These are phyloP conservation scores for Neoboletus magnificus DNA, from an alignment of 768 basidiomycete species.

Conservation along the genomic window DNA sequence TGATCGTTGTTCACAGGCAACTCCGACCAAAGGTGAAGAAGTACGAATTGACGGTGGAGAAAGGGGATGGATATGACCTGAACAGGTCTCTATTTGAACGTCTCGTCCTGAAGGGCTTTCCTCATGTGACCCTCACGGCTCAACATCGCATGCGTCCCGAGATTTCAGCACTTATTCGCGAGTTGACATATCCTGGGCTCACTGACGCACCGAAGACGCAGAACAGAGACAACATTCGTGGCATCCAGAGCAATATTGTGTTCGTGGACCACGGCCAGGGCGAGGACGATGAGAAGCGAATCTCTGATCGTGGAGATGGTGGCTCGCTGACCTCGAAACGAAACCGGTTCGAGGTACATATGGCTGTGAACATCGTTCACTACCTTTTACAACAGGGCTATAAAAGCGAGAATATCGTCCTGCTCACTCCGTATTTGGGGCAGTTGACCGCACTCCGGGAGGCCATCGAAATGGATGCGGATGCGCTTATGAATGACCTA, in stretches of 20 bases:
- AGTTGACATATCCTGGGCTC: conserved; percentile 64
- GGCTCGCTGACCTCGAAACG: conserved; percentile 55
- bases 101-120: conserved; percentile 58
- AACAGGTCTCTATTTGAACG: conserved; percentile 70
- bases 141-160: conserved; percentile 79
- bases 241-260: conserved; percentile 54
- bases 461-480: conserved; percentile 43
- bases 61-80: conserved; percentile 62
- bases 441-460: conserved; percentile 53
- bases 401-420: conserved; percentile 53
- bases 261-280: conserved; percentile 56
- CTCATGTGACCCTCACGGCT: conserved; percentile 50
- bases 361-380: conserved; percentile 63
- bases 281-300: conserved; percentile 45
- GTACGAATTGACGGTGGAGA: conserved; percentile 63
- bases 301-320: conserved; percentile 46
- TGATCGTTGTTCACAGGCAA: conserved; percentile 42
- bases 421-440: conserved; percentile 69
- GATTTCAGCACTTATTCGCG: conserved; percentile 58
- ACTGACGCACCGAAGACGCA: conserved; percentile 50
- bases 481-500: conserved; percentile 61
- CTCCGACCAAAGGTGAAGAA: conserved; percentile 70
- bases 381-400: conserved; percentile 72
- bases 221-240: conserved; percentile 49
- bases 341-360: conserved; percentile 55